A percentile compares a stretch with the other conserved stretches of the same genome.
Conservation (phyloP, 768 basidiomycete genomes). For the Strobilomyces dryophilus region DNA sequence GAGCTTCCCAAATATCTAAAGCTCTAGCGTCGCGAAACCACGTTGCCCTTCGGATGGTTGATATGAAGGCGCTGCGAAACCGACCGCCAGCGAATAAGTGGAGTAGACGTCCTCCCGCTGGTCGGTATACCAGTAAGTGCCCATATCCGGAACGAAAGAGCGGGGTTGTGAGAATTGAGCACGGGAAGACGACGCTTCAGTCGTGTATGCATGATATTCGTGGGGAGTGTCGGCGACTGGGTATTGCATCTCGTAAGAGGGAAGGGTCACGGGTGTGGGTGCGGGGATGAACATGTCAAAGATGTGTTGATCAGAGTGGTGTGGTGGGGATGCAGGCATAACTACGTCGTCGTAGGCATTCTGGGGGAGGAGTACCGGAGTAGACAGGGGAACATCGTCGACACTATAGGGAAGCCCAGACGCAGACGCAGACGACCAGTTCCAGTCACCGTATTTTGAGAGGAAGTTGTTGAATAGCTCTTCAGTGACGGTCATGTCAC, state of each 20-base stretch:
- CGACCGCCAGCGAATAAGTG: not conserved
- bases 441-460: not conserved
- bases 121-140: not conserved
- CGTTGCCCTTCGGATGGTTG: too few species aligned
- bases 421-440: not conserved
- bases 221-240: not conserved
- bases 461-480: not conserved
- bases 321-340: too few species aligned
- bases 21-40: too few species aligned
- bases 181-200: not conserved
- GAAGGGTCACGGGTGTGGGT: not conserved
- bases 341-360: not conserved
- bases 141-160: not conserved
- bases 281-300: not conserved
- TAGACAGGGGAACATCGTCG: not conserved
- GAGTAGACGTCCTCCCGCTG: not conserved
- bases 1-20: not conserved
- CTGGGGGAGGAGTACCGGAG: not conserved
- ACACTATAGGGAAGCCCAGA: not conserved
- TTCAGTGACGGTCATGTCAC: not conserved
- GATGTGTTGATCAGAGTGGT: too few species aligned
- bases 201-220: not conserved
- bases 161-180: not conserved
- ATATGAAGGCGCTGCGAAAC: not conserved
- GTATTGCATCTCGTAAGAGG: not conserved